phyloP scores from a whole-genome alignment of 1,139 yeast genomes.

The Yamadazyma spencermartinsiae region DNA sequence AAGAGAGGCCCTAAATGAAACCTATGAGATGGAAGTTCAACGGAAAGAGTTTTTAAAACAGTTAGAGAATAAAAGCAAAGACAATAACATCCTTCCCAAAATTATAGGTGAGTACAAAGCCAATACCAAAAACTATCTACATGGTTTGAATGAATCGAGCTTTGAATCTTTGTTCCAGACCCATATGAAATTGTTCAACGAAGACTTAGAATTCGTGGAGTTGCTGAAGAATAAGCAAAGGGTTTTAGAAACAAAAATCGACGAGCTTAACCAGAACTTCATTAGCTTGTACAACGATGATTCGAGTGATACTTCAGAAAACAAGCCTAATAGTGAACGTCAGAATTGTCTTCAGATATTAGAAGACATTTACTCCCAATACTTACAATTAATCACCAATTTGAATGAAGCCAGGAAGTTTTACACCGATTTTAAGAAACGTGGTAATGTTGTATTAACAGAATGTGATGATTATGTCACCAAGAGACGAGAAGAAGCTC shows the following conservation, averaged over 20 bases:
- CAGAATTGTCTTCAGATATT: conserved; percentile 53
- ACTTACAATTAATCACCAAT: conserved; percentile 56
- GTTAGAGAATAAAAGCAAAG: conserved; percentile 46
- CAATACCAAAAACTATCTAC: conserved; percentile 16
- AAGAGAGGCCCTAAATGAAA: conserved; percentile 34
- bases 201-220: conserved; percentile 40
- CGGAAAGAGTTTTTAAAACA: conserved; percentile 42
- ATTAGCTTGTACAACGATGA: conserved; percentile 17
- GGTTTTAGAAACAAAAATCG: conserved; percentile 44
- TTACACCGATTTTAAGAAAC: conserved; percentile 60
- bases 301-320: conserved; percentile 9
- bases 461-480: conserved; percentile 59
- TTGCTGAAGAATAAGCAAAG: conserved; percentile 42
- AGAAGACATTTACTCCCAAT: conserved; percentile 55
- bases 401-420: conserved; percentile 70
- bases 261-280: conserved; percentile 41
- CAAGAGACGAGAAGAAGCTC: conserved; percentile 53
- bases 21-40: conserved; percentile 26
- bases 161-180: conserved; percentile 34
- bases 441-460: conserved; percentile 46
- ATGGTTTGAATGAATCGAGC: conserved; percentile 23
- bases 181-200: conserved; percentile 43
- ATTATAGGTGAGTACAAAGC: conserved; percentile 47
- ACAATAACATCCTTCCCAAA: conserved; percentile 52
- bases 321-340: conserved; percentile 30